Base-by-base conservation (phyloP, 352 stramenopile genomes). In the Bremia lactucae region DNA sequence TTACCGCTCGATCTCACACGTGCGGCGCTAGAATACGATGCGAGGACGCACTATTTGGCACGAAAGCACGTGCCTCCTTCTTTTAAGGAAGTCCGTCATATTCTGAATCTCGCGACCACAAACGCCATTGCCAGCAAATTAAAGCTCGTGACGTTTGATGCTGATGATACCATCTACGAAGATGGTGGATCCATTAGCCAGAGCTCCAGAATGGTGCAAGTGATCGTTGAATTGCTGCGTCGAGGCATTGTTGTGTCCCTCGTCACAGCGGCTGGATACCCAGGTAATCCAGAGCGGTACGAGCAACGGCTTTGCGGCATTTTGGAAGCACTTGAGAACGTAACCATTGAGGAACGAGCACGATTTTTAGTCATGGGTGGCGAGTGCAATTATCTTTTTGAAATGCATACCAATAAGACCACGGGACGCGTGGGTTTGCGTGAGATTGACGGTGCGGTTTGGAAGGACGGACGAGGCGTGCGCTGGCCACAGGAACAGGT, bases 301-400 rank as follows among this genome's bases (percentile, higher is more conserved):
- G 80, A 93, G 48, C 50, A 79, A 52, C 77, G 80, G 14, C 55
- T 93, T 4, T 64, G 72, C 3, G 80, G 80, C 7, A 87, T 90
- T 21, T 55, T 90, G 14, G 74, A 87, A n/a, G 71, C 66, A 5
- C 55, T 90, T 0, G 58, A 62, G 18, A 34, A 44, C 3, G 55
- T 83, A n/a, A 68, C 57, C 0, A 59, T 62, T 4, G 70, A 81
- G 21, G 63, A 86, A 46, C 72, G 75, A 25, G 69, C 74, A 26
- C 67, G 74, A 4, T 90, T 90, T 49, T 43, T 90, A 2, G 84
- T 98, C 42, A 97, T 98, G 83, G 94, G 94, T 36, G 94, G 94
- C 18, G 94, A 98, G 64, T 97, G 90, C 65, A 98, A 98, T 55
- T 98, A 97, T 55, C 65, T 98, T 10, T 62, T 87, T 8, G 78